A percentile compares a stretch with the other conserved stretches of the same genome.
These are phyloP conservation scores for Ambrosiella beaveri DNA, from an alignment of 2,329 filamentous ascomycete genomes.

Conservation along the genomic window DNA sequence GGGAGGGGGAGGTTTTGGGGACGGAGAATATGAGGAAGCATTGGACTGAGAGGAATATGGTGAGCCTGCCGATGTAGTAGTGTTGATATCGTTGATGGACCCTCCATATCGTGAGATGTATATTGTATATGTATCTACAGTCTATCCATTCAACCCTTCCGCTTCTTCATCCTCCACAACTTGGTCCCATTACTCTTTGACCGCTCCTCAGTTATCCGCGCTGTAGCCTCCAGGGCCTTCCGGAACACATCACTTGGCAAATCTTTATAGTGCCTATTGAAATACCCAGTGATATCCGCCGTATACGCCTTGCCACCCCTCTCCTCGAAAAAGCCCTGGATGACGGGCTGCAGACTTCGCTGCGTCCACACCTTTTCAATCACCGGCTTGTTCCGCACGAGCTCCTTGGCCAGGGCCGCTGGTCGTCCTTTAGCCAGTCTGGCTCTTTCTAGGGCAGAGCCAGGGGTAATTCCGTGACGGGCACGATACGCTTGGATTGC, in stretches of 20 bases:
- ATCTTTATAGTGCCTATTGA: constrained; percentile 12
- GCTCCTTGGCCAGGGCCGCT: constrained; percentile 14
- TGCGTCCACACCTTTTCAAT: constrained; percentile 12
- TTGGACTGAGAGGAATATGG: constrained; percentile 64
- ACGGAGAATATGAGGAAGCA: constrained; percentile 79
- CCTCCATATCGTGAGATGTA: not conserved
- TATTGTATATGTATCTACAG: not conserved
- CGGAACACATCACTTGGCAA: constrained; percentile 39
- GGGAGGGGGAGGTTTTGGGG: constrained; percentile 61
- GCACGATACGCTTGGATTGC: constrained; percentile 46
- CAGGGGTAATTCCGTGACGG: constrained; percentile 46
- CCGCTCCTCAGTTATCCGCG: constrained; percentile 42
- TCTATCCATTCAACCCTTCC: not conserved
- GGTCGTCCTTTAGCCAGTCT: constrained; percentile 30
- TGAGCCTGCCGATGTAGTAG: constrained; percentile 44
- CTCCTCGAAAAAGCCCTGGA: constrained; percentile 49
- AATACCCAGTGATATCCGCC: constrained; percentile 29
- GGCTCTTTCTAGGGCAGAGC: constrained; percentile 51
- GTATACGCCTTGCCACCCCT: constrained; percentile 58
- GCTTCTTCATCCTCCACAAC: constrained; percentile 33
- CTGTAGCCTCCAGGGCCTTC: constrained; percentile 59
- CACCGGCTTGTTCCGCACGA: constrained; percentile 28
- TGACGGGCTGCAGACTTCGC: constrained; percentile 5
- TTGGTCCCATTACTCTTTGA: constrained; percentile 28
- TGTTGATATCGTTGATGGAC: too few species aligned